Base-by-base conservation (phyloP, 345 rosid genomes). In the Hevea brasiliensis region DNA sequence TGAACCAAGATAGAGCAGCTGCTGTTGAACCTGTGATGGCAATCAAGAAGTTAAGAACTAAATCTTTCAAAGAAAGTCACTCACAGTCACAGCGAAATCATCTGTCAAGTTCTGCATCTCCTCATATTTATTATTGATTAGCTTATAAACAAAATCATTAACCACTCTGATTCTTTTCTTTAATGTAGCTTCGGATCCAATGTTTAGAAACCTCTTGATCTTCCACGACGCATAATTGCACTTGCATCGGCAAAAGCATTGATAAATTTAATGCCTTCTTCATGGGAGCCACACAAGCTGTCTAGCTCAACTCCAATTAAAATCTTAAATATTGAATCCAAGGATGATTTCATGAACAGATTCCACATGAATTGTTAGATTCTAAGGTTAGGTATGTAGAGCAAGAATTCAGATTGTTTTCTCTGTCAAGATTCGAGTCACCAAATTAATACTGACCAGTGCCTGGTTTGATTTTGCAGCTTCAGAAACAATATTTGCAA, bases 11-110 rank as follows among this genome's bases (percentile, higher is more conserved):
- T 9, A 89, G 84, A 60, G 89, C 6, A 44, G 80, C 69, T 23
- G 90, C 92, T 4, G 89, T 89, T 6, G 90, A 86, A 78, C 87
- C 92, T 84, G 85, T 89, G 11, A 90, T 89, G 29, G 92, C 92
- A 60, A 85, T 86, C 7, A 85, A 71, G 76, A 89, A 84, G 74
- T 79, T 89, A 6, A 89, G 87, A 67, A 82, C 80, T 67, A 85
- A 84, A 68, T 89, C 90, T 47, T 6, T 18, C 27, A 57, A 26
- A 45, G n/a, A 44, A 3, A 32, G 45, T 45, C 47, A 84, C 92
- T 83, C 59, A 84, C 89, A 8, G 82, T n/a, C n/a, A n/a, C n/a
- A n/a, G n/a, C 68, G 29, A 74, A 26, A 75, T 73, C 73, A 41
- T 80, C 85, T 8, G 78, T 65, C 11, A 53, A 23, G 74, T 77